Base-by-base conservation (phyloP, 2,329 filamentous ascomycete species). In the Fusarium zealandicum region DNA sequence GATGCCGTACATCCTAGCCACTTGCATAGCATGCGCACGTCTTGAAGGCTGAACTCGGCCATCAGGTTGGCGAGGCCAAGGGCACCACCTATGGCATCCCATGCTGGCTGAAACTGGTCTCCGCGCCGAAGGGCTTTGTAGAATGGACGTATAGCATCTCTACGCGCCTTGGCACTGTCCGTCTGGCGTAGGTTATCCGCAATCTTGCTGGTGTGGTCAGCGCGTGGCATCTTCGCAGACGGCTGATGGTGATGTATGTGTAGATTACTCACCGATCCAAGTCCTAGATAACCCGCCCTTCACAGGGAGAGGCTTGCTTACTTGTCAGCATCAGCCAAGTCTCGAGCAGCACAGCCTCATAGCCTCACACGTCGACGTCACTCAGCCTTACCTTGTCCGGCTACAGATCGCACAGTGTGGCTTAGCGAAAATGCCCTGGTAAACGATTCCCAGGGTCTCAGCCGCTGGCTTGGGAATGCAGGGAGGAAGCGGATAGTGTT, bases 1-100 rank as follows among this genome's bases (percentile, higher is more conserved):
- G 65, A 62, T 2, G 64, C 44, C 2, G 66, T 69, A 3, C 45
- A 28, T 7, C 66, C 66, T 4, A 70, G 55, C 12, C 25, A 27
- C 6, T 43, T 57, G 25, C 65, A 70, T 4, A 67, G 14, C 5
- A 18, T 2, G 5, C 51, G 48, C 0, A 70, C 52, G 17, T 68
- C 66, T 17, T 37, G 36, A 13, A 69, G 52, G 46, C 67, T 69
- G 37, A 69, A 65, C n/a, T 63, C 54, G 17, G 55, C 49, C 66
- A 69, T 68, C 18, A 68, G 28, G 3, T 11, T 27, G 25, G 55
- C 58, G 6, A 69, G 45, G 1, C 66, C 67, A 16, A 42, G 3
- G 5, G 67, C 67, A 3, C 61, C 57, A 13, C 61, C 67, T 2
- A 59, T 17, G 36, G 64, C 61, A 13, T 63, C 51, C 67, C 67